Percentiles rank a stretch among this genome's conserved stretches.
These are phyloP conservation scores for Annulohypoxylon nitens DNA, from an alignment of 495 filamentous ascomycete species.

Conservation along the genomic window DNA sequence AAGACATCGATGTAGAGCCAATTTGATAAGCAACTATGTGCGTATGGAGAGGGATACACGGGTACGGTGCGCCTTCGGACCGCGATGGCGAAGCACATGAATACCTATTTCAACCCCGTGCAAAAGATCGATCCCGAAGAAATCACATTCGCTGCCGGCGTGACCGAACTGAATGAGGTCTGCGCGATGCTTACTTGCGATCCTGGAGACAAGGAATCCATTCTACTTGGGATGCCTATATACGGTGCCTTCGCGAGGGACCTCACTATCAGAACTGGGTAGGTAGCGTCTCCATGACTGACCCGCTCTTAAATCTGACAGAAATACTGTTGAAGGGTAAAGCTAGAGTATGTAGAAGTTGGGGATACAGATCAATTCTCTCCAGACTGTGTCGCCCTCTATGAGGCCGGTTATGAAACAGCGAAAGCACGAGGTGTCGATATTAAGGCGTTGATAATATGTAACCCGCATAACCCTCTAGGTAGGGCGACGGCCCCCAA, in stretches of 20 bases:
- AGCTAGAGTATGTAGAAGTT: conserved; percentile 60
- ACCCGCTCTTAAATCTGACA: conserved; percentile 12
- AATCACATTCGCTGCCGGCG: conserved; percentile 62
- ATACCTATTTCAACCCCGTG: conserved; percentile 57
- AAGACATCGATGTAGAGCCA: conserved; percentile 31
- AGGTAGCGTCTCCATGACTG: not conserved
- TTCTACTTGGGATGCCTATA: conserved; percentile 64
- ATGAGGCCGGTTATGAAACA: conserved; percentile 42
- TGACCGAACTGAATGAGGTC: conserved; percentile 62
- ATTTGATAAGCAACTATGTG: conserved; percentile 33
- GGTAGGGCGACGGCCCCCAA: conserved; percentile 46
- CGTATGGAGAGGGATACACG: conserved; percentile 46
- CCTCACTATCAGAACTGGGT: conserved; percentile 48
- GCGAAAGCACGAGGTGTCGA: conserved; percentile 45
- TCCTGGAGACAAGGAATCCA: conserved; percentile 62
- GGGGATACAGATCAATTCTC: conserved; percentile 62
- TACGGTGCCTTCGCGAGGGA: conserved; percentile 62
- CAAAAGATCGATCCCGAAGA: conserved; percentile 55
- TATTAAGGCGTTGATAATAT: conserved; percentile 67
- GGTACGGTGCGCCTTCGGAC: conserved; percentile 50
- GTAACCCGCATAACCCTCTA: conserved; percentile 73
- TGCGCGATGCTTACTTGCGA: conserved; percentile 57
- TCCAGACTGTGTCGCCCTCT: conserved; percentile 41
- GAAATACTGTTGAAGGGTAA: conserved; percentile 45
- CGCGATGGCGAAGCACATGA: conserved; percentile 63